Evolutionary conservation across 371 early-diverging fungal species (phyloP).

Genomic region (Mucor lusitanicus): DNA sequence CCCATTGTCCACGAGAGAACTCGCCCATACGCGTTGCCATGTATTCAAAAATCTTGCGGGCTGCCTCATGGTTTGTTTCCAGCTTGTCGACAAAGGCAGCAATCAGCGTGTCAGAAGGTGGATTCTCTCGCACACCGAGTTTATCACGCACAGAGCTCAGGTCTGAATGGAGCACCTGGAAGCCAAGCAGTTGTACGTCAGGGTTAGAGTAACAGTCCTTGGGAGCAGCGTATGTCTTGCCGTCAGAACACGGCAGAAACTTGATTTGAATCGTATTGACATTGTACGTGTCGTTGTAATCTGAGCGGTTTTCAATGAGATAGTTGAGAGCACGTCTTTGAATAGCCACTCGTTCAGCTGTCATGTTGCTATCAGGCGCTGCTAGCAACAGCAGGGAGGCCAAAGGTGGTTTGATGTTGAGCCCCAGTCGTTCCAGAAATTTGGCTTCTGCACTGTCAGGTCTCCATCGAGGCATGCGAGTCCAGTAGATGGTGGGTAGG

Average conservation of each 20-base stretch:
- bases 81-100: constrained; percentile 49
- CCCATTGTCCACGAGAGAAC: constrained; percentile 58
- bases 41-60: constrained; percentile 67
- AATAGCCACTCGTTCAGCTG: constrained; percentile 26
- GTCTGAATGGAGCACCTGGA: constrained; percentile 63
- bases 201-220: constrained; percentile 68
- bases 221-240: constrained; percentile 50
- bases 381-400: constrained; percentile 56
- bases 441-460: constrained; percentile 54
- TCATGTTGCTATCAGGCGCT: constrained; percentile 28
- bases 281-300: constrained; percentile 54
- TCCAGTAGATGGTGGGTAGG: constrained; percentile 78
- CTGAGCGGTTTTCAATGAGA: constrained; percentile 71
- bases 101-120: constrained; percentile 50
- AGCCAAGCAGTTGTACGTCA: constrained; percentile 65
- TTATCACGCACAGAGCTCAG: constrained; percentile 59
- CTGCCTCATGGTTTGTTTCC: constrained; percentile 42
- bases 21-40: constrained; percentile 68
- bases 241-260: constrained; percentile 67
- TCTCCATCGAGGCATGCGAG: constrained; percentile 52
- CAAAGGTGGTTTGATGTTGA: constrained; percentile 60
- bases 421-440: constrained; percentile 68
- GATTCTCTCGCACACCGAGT: constrained; percentile 72
- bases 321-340: constrained; percentile 63
- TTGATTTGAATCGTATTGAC: constrained; percentile 45